Conservation (phyloP, 2,329 filamentous ascomycete species). For the Coleophoma crateriformis region DNA sequence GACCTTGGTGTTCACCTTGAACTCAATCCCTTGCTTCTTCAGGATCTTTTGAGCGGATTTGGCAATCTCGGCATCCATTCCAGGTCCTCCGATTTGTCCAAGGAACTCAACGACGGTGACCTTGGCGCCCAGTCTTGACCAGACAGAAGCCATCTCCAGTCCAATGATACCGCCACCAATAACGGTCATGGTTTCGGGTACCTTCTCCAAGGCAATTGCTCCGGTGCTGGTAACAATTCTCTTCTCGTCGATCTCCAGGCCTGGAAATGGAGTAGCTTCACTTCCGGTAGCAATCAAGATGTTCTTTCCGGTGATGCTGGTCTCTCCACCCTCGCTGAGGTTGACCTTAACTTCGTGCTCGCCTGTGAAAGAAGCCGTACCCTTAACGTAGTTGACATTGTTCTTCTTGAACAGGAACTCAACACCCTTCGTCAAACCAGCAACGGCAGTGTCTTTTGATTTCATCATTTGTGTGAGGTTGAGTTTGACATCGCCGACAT, state of each 20-base stretch:
- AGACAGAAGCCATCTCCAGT: conserved; percentile 96
- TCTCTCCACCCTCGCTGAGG: conserved; percentile 87
- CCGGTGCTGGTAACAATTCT: conserved; percentile 95
- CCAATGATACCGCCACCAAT: conserved; percentile 99
- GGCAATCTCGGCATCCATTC: conserved; percentile 92
- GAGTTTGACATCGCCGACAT: conserved; percentile 94
- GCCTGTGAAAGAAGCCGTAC: conserved; percentile 78
- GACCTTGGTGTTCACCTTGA: conserved; percentile 98
- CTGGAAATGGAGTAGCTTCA: conserved; percentile 94
- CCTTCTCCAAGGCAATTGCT: conserved; percentile 80
- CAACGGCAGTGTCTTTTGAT: conserved; percentile 90
- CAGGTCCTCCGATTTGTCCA: conserved; percentile 91
- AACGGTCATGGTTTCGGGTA: conserved; percentile 94
- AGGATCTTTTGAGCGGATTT: conserved; percentile 91
- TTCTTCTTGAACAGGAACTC: conserved; percentile 99
- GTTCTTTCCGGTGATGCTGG: conserved; percentile 85
- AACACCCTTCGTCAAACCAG: conserved; percentile 88
- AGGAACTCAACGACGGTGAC: conserved; percentile 98
- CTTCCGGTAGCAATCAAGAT: conserved; percentile 96
- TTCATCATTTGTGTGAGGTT: conserved; percentile 97
- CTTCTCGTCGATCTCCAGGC: conserved; percentile 94
- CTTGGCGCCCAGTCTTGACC: conserved; percentile 88
- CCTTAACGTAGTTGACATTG: conserved; percentile 96
- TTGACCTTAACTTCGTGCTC: conserved; percentile 90
- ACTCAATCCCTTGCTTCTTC: conserved; percentile 94